phyloP scores from a whole-genome alignment of 352 stramenopile species.

The Pythium aristosporum region DNA sequence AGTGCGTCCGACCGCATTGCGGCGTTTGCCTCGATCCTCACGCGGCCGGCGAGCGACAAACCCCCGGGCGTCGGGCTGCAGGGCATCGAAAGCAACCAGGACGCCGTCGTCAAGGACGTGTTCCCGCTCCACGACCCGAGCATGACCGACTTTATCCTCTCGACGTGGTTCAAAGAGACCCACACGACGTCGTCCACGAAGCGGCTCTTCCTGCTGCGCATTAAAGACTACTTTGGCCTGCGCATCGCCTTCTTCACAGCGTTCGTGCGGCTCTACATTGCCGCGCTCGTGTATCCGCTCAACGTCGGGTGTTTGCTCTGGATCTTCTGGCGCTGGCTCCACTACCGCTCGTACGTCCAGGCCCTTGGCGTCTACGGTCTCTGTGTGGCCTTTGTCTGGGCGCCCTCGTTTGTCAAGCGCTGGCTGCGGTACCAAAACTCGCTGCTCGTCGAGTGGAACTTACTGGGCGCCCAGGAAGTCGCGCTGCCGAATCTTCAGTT shows the following conservation, averaged over 20 bases:
- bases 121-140: slow-evolving; percentile 64
- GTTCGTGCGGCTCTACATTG: slow-evolving; percentile 60
- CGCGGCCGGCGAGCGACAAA: slow-evolving; percentile 40
- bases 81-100: slow-evolving; percentile 53
- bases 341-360: slow-evolving; percentile 57
- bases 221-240: slow-evolving; percentile 67
- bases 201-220: slow-evolving; percentile 48
- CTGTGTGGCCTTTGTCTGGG: slow-evolving; percentile 50
- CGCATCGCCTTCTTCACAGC: slow-evolving; percentile 60
- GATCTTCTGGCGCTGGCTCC: slow-evolving; percentile 54
- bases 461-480: slow-evolving; percentile 51
- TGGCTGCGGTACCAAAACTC: slow-evolving; percentile 65
- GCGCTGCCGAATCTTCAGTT: slow-evolving; percentile 54
- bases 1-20: slow-evolving; percentile 46
- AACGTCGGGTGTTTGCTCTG: slow-evolving; percentile 47
- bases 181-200: slow-evolving; percentile 37
- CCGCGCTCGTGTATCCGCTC: slow-evolving; percentile 45
- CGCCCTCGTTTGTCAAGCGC: slow-evolving; percentile 55
- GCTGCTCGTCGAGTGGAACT: slow-evolving; percentile 62
- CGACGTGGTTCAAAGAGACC: slow-evolving; percentile 51
- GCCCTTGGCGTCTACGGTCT: slow-evolving; percentile 53
- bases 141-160: slow-evolving; percentile 63
- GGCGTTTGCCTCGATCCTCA: slow-evolving; percentile 57
- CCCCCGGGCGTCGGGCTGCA: slow-evolving; percentile 45
- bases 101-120: slow-evolving; percentile 47